Base-by-base conservation (phyloP, 805 yeast genomes). In the Ogataea pilisensis region DNA sequence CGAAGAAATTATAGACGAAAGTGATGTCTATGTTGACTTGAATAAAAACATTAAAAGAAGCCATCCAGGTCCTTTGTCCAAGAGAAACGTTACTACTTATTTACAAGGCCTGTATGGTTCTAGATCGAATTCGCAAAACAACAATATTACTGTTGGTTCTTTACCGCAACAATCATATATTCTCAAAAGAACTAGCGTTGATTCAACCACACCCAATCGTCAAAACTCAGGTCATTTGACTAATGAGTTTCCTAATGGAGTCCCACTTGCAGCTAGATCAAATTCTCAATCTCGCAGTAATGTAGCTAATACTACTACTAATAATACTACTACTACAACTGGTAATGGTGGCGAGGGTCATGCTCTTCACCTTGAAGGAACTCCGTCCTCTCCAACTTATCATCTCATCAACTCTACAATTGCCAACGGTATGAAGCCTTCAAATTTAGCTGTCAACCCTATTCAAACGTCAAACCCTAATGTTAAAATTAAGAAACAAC, bases 1-100 rank as follows among this genome's bases (percentile, higher is more conserved):
- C 37, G 98, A 91, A 64, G 99, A 91, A 61, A 91, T 91, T 56
- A 91, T 91, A 31, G 99, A 91, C 59, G 99, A 91, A 65, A 80
- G 89, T 19, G 99, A 91, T 60, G 97, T 93, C 16, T 89, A 85
- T 57, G 76, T 90, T 43, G 97, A 91, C 64, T 85, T 90, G 48
- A 87, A 87, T 62, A 85, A 85, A 48, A 87, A 87, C 44, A 88
- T 90, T 57, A 85, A 86, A 64, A 70, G 91, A 57, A 70, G 72
- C 30, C 76, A 75, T 44, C 91, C 91, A 1, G 90, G 90, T 9
- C 91, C 91, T 1, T 67, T 83, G 43, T 70, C 84, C 12, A 82
- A 80, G 56, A 66, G 85, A 53, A 82, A 82, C 54, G 72, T 83
- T 51, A 77, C 87, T 2, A 73, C 81, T 9, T 83, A 82, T 55